Conservation (phyloP, 2,329 filamentous ascomycete species). For the Alternaria triticimaculans region DNA sequence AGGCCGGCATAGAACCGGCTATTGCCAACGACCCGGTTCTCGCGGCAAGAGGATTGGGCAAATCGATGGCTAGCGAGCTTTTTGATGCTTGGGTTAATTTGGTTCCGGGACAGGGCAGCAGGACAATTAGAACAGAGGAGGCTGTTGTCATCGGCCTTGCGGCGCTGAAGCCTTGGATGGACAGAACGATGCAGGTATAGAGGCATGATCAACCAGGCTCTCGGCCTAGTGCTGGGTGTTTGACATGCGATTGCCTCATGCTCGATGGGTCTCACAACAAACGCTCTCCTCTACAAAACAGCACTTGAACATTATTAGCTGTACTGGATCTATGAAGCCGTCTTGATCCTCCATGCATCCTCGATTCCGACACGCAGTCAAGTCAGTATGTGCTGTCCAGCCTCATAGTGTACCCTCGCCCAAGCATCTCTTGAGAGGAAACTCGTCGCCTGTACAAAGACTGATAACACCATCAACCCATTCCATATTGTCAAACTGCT, state of each 20-base stretch:
- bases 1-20: slow-evolving; percentile 78
- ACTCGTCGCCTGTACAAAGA: slow-evolving; percentile 47
- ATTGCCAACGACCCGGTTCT: slow-evolving; percentile 68
- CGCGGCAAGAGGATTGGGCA: slow-evolving; percentile 66
- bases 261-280: neutral
- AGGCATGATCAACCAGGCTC: neutral
- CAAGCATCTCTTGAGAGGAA: slow-evolving; percentile 49
- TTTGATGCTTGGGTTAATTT: slow-evolving; percentile 89
- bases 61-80: slow-evolving; percentile 69
- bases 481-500: slow-evolving; percentile 39
- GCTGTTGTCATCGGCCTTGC: slow-evolving; percentile 79
- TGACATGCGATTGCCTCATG: neutral
- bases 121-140: slow-evolving; percentile 84
- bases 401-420: slow-evolving; percentile 42
- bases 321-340: neutral
- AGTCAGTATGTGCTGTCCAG: neutral
- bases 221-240: neutral
- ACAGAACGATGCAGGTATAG: slow-evolving; percentile 16
- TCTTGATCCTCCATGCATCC: neutral
- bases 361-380: neutral
- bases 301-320: neutral
- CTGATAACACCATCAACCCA: slow-evolving; percentile 53
- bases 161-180: slow-evolving; percentile 61
- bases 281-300: neutral
- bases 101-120: slow-evolving; percentile 78